Conservation (phyloP, 257 asterid species). For the Gentiana dahurica region DNA sequence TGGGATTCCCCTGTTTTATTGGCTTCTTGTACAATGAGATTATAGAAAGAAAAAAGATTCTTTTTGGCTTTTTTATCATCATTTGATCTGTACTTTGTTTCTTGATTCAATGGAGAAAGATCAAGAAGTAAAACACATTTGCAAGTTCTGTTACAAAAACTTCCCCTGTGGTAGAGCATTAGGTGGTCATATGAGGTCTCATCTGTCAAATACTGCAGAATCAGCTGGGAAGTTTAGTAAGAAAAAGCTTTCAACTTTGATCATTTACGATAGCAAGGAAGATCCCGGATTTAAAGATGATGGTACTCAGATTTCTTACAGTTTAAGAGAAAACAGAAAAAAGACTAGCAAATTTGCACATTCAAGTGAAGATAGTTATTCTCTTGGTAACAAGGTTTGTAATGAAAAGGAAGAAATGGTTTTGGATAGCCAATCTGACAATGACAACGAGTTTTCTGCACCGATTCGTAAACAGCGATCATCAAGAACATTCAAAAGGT, state of each 20-base stretch:
- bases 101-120: slow-evolving; percentile 24
- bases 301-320: slow-evolving; percentile 9
- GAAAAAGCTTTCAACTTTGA: slow-evolving; percentile 40
- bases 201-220: slow-evolving; percentile 46
- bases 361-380: slow-evolving; percentile 19
- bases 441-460: slow-evolving; percentile 29
- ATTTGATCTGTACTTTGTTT: slow-evolving; percentile 10
- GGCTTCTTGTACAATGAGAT: not conserved
- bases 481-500: slow-evolving; percentile 61
- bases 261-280: not conserved
- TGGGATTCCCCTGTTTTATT: not conserved
- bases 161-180: slow-evolving; percentile 57
- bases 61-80: slow-evolving; percentile 2
- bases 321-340: slow-evolving; percentile 25
- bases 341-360: slow-evolving; percentile 22
- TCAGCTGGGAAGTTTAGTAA: slow-evolving; percentile 19
- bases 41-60: not conserved
- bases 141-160: slow-evolving; percentile 64
- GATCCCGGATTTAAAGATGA: not conserved
- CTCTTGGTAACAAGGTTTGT: slow-evolving; percentile 35
- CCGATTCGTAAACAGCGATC: slow-evolving; percentile 44
- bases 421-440: slow-evolving; percentile 45
- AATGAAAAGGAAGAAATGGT: slow-evolving; percentile 31
- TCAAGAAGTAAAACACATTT: slow-evolving; percentile 34
- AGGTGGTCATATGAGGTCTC: slow-evolving; percentile 87